phyloP scores from a whole-genome alignment of 164 flowering plant genomes.

The Nymphaea thermarum region DNA sequence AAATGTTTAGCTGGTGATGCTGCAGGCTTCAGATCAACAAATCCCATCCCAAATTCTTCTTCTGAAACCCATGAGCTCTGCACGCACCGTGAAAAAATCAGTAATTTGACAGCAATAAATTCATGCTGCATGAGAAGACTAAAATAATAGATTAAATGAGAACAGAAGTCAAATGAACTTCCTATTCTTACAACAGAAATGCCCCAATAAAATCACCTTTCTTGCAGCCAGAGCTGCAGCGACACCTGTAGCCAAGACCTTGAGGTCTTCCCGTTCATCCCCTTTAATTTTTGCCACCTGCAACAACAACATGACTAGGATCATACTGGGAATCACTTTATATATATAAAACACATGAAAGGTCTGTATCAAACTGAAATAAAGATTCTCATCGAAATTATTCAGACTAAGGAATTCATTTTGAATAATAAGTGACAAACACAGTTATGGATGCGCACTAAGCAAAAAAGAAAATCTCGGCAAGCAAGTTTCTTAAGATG shows the following conservation, averaged over 20 bases:
- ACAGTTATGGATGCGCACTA: no score
- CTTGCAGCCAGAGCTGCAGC: slow-evolving; percentile 92
- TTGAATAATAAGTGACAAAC: no score
- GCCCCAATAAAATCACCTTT: slow-evolving; percentile 42
- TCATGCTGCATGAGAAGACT: neutral
- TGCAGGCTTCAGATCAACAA: slow-evolving; percentile 70
- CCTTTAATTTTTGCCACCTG: slow-evolving; percentile 91
- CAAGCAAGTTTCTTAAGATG: no score
- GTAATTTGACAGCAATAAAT: neutral
- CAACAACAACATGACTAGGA: neutral
- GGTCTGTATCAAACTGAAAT: no score
- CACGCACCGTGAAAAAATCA: slow-evolving; percentile 1
- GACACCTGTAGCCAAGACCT: slow-evolving; percentile 97
- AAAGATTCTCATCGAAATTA: no score
- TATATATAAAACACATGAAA: no score
- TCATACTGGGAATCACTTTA: neutral
- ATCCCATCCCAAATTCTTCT: slow-evolving; percentile 97
- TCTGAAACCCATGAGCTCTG: slow-evolving; percentile 97
- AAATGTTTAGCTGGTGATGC: slow-evolving; percentile 46
- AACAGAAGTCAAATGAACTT: no score
- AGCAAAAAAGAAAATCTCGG: no score
- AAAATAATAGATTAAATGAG: no score
- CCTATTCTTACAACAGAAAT: neutral
- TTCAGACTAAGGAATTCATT: no score
- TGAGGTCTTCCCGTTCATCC: slow-evolving; percentile 96